These are phyloP conservation scores for Kernera saxatilis DNA, from an alignment of 345 rosid species.

Conservation along the genomic window DNA sequence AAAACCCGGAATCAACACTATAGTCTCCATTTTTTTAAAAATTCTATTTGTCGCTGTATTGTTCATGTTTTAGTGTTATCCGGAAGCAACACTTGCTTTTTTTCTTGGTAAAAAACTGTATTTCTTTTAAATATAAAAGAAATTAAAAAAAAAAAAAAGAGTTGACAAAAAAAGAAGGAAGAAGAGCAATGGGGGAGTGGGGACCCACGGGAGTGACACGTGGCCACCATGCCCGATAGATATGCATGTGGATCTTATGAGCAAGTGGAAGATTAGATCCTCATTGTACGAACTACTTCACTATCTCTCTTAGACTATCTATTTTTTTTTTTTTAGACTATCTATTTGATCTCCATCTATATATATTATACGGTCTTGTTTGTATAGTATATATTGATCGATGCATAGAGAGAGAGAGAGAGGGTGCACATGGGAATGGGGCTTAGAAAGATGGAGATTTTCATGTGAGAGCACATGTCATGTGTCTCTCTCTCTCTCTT, in stretches of 20 bases:
- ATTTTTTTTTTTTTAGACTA: background rate
- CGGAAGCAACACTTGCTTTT: no score
- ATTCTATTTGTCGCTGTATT: no score
- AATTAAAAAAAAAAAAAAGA: no score
- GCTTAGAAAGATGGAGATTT: conserved; percentile 7
- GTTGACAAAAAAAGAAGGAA: conserved; percentile 2
- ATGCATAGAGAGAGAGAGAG: background rate
- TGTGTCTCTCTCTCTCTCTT: background rate
- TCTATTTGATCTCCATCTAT: conserved; percentile 6
- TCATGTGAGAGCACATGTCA: conserved; percentile 29
- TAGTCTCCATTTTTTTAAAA: no score
- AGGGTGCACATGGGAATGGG: conserved; percentile 18
- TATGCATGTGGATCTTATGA: conserved; percentile 21
- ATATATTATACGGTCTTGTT: background rate
- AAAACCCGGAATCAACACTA: no score
- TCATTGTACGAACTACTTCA: conserved; percentile 19
- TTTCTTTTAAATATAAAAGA: no score
- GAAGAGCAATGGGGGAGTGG: background rate
- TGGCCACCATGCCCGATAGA: conserved; percentile 24
- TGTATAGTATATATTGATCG: background rate
- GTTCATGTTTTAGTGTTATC: no score
- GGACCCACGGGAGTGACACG: conserved; percentile 8
- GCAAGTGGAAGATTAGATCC: conserved; percentile 24
- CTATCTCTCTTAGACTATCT: background rate
- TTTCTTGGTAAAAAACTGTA: no score